A percentile compares a stretch with the other conserved stretches of the same genome.
Conservation (phyloP, 768 basidiomycete species). For the Russula lepida region DNA sequence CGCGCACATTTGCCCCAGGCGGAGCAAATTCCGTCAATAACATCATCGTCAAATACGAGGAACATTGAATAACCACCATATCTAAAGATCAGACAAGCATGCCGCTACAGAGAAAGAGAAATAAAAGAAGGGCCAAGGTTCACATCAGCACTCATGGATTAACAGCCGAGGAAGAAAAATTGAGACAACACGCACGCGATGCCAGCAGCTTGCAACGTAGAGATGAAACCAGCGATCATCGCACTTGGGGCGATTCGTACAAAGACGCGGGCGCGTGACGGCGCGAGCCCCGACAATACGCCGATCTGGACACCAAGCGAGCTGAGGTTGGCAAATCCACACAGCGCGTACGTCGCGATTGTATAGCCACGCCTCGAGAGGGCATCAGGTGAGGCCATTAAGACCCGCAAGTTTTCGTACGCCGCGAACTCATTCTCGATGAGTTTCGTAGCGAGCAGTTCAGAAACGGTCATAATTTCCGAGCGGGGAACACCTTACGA, state of each 20-base stretch:
- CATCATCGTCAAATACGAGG: too few relatives aligned
- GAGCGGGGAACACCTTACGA: constrained; percentile 58
- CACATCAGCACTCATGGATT: neutral
- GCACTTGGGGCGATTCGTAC: constrained; percentile 59
- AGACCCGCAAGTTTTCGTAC: constrained; percentile 47
- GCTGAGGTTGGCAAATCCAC: constrained; percentile 84
- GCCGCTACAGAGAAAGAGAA: constrained; percentile 20
- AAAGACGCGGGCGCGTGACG: constrained; percentile 61
- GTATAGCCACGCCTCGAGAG: constrained; percentile 68
- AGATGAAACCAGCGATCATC: constrained; percentile 63
- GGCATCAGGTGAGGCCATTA: constrained; percentile 39
- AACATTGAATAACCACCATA: neutral
- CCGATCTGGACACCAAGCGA: constrained; percentile 84
- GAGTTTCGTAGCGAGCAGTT: constrained; percentile 78
- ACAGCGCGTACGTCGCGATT: constrained; percentile 80
- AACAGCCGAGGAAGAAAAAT: neutral
- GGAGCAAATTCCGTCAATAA: too few relatives aligned
- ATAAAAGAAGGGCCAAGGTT: neutral
- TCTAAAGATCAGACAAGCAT: constrained; percentile 25
- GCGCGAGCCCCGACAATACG: constrained; percentile 62
- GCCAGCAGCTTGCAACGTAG: constrained; percentile 51
- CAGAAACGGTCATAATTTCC: constrained; percentile 78
- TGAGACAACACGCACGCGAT: constrained; percentile 39
- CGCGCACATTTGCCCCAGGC: too few relatives aligned
- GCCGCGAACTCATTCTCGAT: constrained; percentile 84